phyloP scores from a whole-genome alignment of 768 basidiomycete species.

The Udeniomyces megalosporus region DNA sequence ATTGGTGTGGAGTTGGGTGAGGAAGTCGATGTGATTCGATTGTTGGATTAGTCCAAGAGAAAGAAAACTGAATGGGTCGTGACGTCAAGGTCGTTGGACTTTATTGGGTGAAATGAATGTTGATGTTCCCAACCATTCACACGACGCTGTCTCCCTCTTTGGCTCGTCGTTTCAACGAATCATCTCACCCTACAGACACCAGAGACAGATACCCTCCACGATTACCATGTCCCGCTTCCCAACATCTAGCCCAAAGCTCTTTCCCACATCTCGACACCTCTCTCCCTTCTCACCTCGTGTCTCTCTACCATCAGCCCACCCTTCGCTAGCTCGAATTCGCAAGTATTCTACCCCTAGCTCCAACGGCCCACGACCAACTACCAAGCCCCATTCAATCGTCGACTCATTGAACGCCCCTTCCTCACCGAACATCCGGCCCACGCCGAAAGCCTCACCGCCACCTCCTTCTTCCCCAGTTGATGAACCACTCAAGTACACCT shows the following conservation, averaged over 20 bases:
- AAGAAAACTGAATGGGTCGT: too few species aligned
- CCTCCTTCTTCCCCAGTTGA: too few species aligned
- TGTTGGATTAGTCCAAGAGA: too few species aligned
- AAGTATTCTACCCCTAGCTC: not conserved
- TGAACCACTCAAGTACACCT: too few species aligned
- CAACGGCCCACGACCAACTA: not conserved
- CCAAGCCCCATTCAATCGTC: too few species aligned
- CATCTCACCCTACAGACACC: not conserved
- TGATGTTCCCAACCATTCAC: not conserved
- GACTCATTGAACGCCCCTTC: too few species aligned
- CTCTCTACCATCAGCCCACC: constrained; percentile 1
- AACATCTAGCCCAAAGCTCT: not conserved
- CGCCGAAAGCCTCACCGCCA: too few species aligned
- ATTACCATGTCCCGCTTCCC: constrained; percentile 13
- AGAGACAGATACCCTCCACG: not conserved
- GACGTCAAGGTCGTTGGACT: not conserved
- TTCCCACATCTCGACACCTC: constrained; percentile 1
- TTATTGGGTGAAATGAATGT: not conserved
- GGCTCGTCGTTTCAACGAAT: too few species aligned
- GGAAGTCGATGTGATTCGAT: not conserved
- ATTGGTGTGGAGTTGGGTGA: not conserved
- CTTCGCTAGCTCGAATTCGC: constrained; percentile 5
- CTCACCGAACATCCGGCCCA: too few species aligned
- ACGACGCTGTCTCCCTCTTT: not conserved
- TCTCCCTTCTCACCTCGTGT: constrained; percentile 2